Evolutionary conservation across 768 basidiomycete species (phyloP).

Genomic region (Suillus cothurnatus): DNA sequence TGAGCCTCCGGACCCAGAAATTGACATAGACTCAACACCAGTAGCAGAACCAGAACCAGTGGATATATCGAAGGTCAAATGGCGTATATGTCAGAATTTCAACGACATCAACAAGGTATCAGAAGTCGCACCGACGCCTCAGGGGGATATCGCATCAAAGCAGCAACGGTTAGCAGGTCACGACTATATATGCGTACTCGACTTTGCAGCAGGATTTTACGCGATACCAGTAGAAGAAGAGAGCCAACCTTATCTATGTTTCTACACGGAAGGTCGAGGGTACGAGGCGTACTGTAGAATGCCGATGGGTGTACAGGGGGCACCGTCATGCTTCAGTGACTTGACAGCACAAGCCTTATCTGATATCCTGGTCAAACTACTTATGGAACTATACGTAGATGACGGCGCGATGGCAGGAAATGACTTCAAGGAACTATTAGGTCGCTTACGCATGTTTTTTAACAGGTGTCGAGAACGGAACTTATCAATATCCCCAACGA

Average conservation of each 20-base stretch:
- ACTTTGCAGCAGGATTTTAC: conserved; percentile 43
- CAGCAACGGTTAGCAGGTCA: conserved; percentile 41
- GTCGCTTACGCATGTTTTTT: conserved; percentile 31
- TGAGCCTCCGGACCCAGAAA: background rate
- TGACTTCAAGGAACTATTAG: conserved; percentile 31
- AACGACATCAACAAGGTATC: background rate
- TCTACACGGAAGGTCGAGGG: too few relatives aligned
- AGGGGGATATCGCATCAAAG: conserved; percentile 42
- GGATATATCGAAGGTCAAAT: background rate
- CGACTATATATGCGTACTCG: conserved; percentile 36
- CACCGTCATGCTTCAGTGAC: too few relatives aligned
- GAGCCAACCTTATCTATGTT: conserved; percentile 16
- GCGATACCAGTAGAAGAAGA: conserved; percentile 18
- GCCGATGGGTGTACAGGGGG: too few relatives aligned
- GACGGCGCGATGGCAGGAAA: conserved; percentile 38
- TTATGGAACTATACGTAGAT: conserved; percentile 41
- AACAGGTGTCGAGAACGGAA: background rate
- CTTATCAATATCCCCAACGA: conserved; percentile 35
- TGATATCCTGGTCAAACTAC: conserved; percentile 14
- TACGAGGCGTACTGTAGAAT: conserved; percentile 36
- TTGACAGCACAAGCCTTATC: too few relatives aligned
- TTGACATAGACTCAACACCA: background rate
- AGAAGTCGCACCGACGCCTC: background rate
- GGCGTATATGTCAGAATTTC: background rate
- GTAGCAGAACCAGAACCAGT: background rate